phyloP scores from a whole-genome alignment of 306 rosid species.

The Dicorynia guianensis region DNA sequence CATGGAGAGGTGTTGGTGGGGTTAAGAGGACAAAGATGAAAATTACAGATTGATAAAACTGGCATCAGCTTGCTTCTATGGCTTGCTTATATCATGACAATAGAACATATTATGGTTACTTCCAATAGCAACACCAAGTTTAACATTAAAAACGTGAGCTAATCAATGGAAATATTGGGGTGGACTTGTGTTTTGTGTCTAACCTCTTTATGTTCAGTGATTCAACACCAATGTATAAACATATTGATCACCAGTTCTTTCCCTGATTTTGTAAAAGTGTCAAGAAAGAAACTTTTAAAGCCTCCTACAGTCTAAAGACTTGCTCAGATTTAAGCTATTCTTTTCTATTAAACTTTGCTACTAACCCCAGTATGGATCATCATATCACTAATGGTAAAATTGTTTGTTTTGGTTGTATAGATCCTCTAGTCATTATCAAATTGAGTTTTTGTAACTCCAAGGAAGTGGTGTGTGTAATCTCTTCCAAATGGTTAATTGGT shows the following conservation, averaged over 20 bases:
- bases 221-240: conserved; percentile 6
- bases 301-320: too few species aligned
- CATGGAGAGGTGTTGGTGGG: neutral
- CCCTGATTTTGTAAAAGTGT: too few species aligned
- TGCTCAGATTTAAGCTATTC: too few species aligned
- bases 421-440: too few species aligned
- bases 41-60: neutral
- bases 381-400: too few species aligned
- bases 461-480: conserved; percentile 15
- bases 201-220: conserved; percentile 11
- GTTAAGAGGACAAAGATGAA: conserved; percentile 7
- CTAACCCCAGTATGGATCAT: too few species aligned
- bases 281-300: too few species aligned
- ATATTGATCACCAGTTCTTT: neutral
- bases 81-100: conserved; percentile 14
- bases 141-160: neutral
- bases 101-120: neutral
- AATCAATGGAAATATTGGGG: neutral
- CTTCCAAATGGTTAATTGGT: conserved; percentile 7
- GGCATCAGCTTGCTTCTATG: neutral
- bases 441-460: conserved; percentile 9
- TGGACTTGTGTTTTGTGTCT: neutral
- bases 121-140: conserved; percentile 2
- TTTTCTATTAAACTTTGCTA: too few species aligned
- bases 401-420: too few species aligned